These are phyloP conservation scores for Bisporella sp. DNA, from an alignment of 2,329 filamentous ascomycete genomes.

Conservation along the genomic window DNA sequence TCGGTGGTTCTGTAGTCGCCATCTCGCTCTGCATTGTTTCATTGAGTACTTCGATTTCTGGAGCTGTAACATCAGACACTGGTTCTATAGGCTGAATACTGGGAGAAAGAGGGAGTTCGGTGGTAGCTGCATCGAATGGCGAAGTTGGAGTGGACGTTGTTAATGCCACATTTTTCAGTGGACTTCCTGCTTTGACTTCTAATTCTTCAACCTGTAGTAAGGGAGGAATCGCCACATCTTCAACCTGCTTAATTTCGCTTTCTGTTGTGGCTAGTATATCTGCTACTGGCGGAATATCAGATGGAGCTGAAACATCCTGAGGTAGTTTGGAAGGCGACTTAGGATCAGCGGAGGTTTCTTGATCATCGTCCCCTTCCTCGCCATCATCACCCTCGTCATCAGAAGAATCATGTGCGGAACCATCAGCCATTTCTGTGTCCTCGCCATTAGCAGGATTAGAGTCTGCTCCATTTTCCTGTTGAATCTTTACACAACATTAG, in stretches of 20 bases:
- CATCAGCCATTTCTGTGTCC: slow-evolving; percentile 28
- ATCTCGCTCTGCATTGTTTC: slow-evolving; percentile 14
- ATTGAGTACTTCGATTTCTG: slow-evolving; percentile 1
- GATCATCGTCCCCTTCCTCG: slow-evolving; percentile 40
- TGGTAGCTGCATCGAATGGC: slow-evolving; percentile 14
- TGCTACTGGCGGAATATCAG: neutral
- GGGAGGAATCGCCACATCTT: neutral
- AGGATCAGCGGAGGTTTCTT: slow-evolving; percentile 31
- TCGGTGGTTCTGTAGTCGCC: slow-evolving; percentile 6
- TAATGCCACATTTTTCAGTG: slow-evolving; percentile 22
- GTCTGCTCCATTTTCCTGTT: slow-evolving; percentile 10
- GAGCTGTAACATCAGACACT: neutral
- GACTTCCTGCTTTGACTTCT: slow-evolving; percentile 21
- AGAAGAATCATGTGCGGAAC: slow-evolving; percentile 21
- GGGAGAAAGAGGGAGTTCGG: neutral
- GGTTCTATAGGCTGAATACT: neutral
- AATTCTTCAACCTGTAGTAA: slow-evolving; percentile 10
- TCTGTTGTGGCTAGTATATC: neutral
- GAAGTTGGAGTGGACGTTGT: slow-evolving; percentile 22
- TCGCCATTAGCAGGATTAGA: slow-evolving; percentile 5
- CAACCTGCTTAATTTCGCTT: too few relatives aligned
- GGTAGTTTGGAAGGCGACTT: slow-evolving; percentile 24
- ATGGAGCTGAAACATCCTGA: slow-evolving; percentile 9
- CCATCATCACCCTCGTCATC: slow-evolving; percentile 30
- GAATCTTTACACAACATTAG: slow-evolving; percentile 18